Conservation (phyloP, 2,329 filamentous ascomycete species). For the Chalaropsis thielavioides region DNA sequence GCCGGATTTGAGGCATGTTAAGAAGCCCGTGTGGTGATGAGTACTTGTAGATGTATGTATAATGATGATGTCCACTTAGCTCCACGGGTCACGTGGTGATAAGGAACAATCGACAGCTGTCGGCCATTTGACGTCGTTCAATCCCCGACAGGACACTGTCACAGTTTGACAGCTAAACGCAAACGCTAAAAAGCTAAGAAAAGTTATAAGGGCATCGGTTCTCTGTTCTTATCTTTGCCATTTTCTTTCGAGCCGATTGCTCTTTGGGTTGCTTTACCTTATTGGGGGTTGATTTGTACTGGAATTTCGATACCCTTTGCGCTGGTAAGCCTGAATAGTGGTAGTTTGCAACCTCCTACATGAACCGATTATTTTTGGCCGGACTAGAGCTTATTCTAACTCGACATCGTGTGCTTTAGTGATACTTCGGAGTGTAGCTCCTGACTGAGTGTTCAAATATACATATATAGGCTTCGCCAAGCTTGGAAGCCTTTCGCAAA, state of each 20-base stretch:
- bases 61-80: background rate
- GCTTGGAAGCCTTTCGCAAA: no score
- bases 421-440: no score
- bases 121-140: background rate
- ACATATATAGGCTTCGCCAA: no score
- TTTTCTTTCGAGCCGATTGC: background rate
- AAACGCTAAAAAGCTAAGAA: background rate
- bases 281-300: background rate
- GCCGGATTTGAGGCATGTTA: no score
- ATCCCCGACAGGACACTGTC: background rate
- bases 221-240: background rate
- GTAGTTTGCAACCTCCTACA: background rate
- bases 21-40: no score
- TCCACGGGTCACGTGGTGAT: background rate
- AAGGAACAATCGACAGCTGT: background rate
- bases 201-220: background rate
- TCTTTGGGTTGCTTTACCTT: background rate
- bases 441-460: no score
- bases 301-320: background rate
- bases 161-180: background rate
- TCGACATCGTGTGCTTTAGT: background rate
- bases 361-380: background rate
- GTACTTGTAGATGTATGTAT: no score
- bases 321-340: background rate
- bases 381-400: background rate